Conservation (phyloP, 306 rosid species). For the Acmispon strigosus region DNA sequence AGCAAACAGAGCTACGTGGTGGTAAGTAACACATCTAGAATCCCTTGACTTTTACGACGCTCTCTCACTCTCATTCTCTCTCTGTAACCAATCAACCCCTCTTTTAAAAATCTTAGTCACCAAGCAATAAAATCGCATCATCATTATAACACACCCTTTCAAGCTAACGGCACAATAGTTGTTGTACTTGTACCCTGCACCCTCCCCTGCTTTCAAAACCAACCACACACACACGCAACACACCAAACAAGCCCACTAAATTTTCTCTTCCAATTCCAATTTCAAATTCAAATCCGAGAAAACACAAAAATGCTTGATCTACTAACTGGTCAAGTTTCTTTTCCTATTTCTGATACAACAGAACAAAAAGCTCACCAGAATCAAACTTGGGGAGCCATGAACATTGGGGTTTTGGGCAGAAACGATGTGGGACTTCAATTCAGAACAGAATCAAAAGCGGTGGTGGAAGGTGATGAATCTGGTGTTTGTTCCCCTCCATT, state of each 20-base stretch:
- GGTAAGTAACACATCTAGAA: background rate
- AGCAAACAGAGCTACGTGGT: background rate
- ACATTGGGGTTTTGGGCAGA: background rate
- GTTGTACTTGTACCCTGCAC: background rate
- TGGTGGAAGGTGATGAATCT: conserved; percentile 21
- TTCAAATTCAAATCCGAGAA: too few relatives aligned
- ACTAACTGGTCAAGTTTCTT: conserved; percentile 24
- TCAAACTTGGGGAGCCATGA: too few relatives aligned
- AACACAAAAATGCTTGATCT: conserved; percentile 28
- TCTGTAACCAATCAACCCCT: background rate
- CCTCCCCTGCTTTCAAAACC: conserved; percentile 23
- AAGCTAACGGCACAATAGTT: background rate
- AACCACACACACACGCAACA: background rate
- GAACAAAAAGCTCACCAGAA: background rate
- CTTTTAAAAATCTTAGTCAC: conserved; percentile 19
- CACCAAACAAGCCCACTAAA: background rate
- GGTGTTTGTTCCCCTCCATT: conserved; percentile 60
- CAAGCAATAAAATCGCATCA: conserved; percentile 31
- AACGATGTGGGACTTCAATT: conserved; percentile 19
- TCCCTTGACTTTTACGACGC: conserved; percentile 40
- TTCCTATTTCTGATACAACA: conserved; percentile 16
- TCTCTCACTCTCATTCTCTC: background rate
- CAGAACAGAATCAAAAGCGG: background rate
- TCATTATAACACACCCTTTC: background rate
- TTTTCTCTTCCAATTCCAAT: background rate